Conservation (phyloP, 2,329 filamentous ascomycete genomes). For the Monilinia fructigena region DNA sequence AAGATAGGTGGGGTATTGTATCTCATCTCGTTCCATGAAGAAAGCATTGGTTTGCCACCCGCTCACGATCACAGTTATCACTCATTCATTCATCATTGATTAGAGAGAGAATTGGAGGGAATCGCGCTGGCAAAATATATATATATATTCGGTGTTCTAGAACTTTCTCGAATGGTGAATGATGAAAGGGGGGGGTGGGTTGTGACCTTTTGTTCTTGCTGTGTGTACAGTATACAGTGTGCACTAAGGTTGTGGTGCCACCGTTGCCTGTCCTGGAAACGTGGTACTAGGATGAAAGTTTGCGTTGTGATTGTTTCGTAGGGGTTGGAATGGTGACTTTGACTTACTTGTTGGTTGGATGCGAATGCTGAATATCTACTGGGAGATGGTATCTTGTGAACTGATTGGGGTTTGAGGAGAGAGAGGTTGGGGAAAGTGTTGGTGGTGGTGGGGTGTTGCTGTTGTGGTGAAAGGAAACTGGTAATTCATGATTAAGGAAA, state of each 20-base stretch:
- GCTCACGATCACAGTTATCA: background rate
- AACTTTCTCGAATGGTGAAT: conserved; percentile 2
- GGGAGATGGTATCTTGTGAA: background rate
- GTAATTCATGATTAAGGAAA: too few relatives aligned
- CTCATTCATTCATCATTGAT: background rate
- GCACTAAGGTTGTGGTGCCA: background rate
- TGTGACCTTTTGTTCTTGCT: background rate
- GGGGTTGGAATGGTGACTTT: too few relatives aligned
- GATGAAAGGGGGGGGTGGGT: background rate
- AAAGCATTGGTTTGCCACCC: too few relatives aligned
- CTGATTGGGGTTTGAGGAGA: background rate
- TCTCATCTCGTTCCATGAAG: too few relatives aligned
- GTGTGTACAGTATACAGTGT: too few relatives aligned
- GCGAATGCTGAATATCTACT: too few relatives aligned
- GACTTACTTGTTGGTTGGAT: too few relatives aligned
- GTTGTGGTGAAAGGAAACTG: too few relatives aligned
- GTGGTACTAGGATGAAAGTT: background rate
- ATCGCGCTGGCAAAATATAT: background rate
- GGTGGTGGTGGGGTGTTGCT: background rate
- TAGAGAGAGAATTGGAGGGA: background rate
- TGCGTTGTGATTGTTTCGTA: background rate
- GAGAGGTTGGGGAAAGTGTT: background rate
- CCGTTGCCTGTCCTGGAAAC: background rate
- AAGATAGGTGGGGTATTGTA: too few relatives aligned
- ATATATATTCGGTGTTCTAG: background rate